Percentiles rank a stretch among this genome's conserved stretches.
phyloP scores from a whole-genome alignment of 176 grass and related monocot species.

The Eremochloa ophiuroides region DNA sequence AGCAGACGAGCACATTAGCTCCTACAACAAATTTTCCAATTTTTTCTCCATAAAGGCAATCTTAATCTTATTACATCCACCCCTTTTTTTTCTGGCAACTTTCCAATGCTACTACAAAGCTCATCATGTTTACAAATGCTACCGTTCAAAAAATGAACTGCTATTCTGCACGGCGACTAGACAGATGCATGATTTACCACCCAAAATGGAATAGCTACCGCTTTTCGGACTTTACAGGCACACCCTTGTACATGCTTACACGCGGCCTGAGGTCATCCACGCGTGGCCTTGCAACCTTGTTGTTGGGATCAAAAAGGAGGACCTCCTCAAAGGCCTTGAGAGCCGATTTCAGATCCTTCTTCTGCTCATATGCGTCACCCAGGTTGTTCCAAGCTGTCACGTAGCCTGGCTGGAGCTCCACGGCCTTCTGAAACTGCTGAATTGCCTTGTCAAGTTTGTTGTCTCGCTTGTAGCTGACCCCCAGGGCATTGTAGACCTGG shows the following conservation, averaged over 20 bases:
- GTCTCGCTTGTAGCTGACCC: conserved; percentile 80
- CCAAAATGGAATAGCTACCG: conserved; percentile 11
- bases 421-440: conserved; percentile 73
- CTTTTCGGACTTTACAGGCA: conserved; percentile 67
- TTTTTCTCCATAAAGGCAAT: background rate
- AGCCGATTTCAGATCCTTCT: conserved; percentile 69
- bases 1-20: background rate
- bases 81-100: background rate
- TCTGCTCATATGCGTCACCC: conserved; percentile 75
- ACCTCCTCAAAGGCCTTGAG: conserved; percentile 90
- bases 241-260: conserved; percentile 73
- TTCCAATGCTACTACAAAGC: background rate
- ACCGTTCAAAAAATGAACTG: conserved; percentile 30
- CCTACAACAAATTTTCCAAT: background rate
- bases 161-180: background rate
- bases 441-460: conserved; percentile 86
- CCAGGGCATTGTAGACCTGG: conserved; percentile 92
- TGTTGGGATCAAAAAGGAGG: conserved; percentile 89
- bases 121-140: conserved; percentile 12
- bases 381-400: conserved; percentile 97
- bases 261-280: conserved; percentile 66
- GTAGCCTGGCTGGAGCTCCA: conserved; percentile 85
- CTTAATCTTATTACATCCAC: background rate
- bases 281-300: conserved; percentile 72
- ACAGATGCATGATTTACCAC: background rate